Evolutionary conservation across 2,329 filamentous ascomycete species (phyloP).

Genomic region (Hymenoscyphus occultus): DNA sequence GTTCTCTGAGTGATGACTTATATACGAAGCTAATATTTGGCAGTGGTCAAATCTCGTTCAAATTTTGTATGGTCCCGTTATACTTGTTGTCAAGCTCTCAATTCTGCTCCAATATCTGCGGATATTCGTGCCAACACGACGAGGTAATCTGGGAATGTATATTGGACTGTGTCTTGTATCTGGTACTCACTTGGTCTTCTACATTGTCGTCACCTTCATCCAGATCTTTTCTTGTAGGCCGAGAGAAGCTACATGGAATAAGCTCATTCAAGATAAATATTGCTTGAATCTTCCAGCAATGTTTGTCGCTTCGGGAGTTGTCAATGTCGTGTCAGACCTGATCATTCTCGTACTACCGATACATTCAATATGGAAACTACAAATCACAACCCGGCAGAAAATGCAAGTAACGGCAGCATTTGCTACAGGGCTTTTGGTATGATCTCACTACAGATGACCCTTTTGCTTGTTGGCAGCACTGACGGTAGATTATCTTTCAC

Average conservation of each 20-base stretch:
- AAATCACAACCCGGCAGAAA: slow-evolving; percentile 9
- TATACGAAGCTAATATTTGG: background rate
- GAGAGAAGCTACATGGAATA: slow-evolving; percentile 11
- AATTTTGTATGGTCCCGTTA: slow-evolving; percentile 11
- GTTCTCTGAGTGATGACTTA: background rate
- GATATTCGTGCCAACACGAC: slow-evolving; percentile 11
- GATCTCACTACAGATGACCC: background rate
- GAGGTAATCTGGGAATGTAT: slow-evolving; percentile 9
- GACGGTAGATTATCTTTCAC: background rate
- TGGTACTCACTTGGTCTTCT: slow-evolving; percentile 7
- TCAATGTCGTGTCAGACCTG: slow-evolving; percentile 9
- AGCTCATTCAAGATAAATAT: slow-evolving; percentile 3
- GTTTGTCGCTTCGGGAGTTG: slow-evolving; percentile 9
- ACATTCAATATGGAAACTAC: slow-evolving; percentile 5
- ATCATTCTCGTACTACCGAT: slow-evolving; percentile 10
- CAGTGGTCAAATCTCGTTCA: slow-evolving; percentile 12
- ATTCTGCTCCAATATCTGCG: slow-evolving; percentile 12
- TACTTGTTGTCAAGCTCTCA: slow-evolving; percentile 11
- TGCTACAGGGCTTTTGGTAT: slow-evolving; percentile 9
- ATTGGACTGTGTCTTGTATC: slow-evolving; percentile 6
- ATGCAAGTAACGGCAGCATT: slow-evolving; percentile 6
- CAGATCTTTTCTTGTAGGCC: slow-evolving; percentile 13
- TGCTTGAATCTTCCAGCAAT: slow-evolving; percentile 9
- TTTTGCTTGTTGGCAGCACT: background rate
- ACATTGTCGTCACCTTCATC: slow-evolving; percentile 9